Evolutionary conservation across 305 asterid species (phyloP), one percentile per base, ranked within the genome.

Genomic region (Fraxinus albicans): DNA sequence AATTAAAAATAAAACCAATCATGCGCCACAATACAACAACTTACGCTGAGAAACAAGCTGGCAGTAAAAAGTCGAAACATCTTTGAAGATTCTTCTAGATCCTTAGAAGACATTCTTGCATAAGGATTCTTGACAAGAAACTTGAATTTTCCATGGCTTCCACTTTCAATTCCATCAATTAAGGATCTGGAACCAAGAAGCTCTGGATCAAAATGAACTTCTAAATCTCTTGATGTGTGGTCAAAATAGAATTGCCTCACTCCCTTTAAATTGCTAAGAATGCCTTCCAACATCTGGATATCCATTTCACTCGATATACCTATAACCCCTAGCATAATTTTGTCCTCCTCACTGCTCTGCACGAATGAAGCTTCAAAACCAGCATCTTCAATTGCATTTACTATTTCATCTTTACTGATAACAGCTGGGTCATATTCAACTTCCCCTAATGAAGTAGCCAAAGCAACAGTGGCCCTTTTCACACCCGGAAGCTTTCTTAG

Each of bases 321-420:
- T 79, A 80, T 75, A 85, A 95, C 94, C 72, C 90, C 94, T n/a
- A 95, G 87, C 65, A 92, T 87, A 83, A 95, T 84, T 88, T 97
- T 97, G 80, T 95, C 97, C 91, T 93, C 96, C 87, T 93, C 98
- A 63, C 89, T 94, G 87, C 99, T 97, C 90, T 90, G 98, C 82
- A 97, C 91, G 86, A 97, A 93, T 86, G 98, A 91, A 85, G 92
- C 97, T 85, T 97, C 99, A 89, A 97, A 97, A 69, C 99, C 99
- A 86, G 98, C 98, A 92, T 97, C 98, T 90, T 94, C 97, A 74
- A 97, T 95, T 73, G 97, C 97, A 88, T 79, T 90, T 67, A 92
- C 83, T 80, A 97, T 89, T 79, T 93, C 97, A 76, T 95, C 95
- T 91, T 94, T 94, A 86, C 90, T 90, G 83, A 89, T 90, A 78